These are phyloP conservation scores for Cryomyces minteri DNA, from an alignment of 495 filamentous ascomycete species.

Conservation along the genomic window DNA sequence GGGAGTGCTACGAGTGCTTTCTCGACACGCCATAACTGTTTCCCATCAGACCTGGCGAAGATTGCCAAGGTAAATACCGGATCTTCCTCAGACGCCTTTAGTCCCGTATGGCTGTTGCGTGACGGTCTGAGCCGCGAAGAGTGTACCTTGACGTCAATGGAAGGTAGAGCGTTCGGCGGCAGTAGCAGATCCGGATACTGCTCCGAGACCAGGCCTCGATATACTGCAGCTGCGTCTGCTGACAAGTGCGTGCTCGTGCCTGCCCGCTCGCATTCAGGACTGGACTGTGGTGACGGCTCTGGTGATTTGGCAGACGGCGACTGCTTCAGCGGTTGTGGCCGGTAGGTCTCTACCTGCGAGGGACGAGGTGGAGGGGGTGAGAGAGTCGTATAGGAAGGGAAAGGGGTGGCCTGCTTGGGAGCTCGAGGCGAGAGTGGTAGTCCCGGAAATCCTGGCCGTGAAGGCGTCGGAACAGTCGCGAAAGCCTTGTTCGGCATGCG, in stretches of 20 bases:
- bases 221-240: slow-evolving; percentile 21
- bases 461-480: slow-evolving; percentile 48
- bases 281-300: slow-evolving; percentile 3
- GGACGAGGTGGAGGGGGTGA: slow-evolving; percentile 32
- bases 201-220: slow-evolving; percentile 56
- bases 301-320: slow-evolving; percentile 2
- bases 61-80: slow-evolving; percentile 86
- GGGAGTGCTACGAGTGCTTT: slow-evolving; percentile 73
- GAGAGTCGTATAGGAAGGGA: slow-evolving; percentile 41
- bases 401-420: slow-evolving; percentile 43
- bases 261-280: slow-evolving; percentile 6
- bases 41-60: slow-evolving; percentile 55
- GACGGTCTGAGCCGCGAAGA: slow-evolving; percentile 91
- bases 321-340: slow-evolving; percentile 5
- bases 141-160: slow-evolving; percentile 66
- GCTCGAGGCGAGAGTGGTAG: slow-evolving; percentile 57
- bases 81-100: slow-evolving; percentile 55
- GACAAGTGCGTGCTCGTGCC: slow-evolving; percentile 1
- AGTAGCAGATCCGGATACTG: slow-evolving; percentile 70
- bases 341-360: slow-evolving; percentile 12
- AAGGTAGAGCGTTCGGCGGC: slow-evolving; percentile 79
- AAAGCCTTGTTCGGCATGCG: slow-evolving; percentile 37
- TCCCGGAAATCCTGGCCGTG: slow-evolving; percentile 20
- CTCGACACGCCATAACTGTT: slow-evolving; percentile 82
- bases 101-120: slow-evolving; percentile 54